Base-by-base conservation (phyloP, 306 rosid species). In the Begonia loranthoides region DNA sequence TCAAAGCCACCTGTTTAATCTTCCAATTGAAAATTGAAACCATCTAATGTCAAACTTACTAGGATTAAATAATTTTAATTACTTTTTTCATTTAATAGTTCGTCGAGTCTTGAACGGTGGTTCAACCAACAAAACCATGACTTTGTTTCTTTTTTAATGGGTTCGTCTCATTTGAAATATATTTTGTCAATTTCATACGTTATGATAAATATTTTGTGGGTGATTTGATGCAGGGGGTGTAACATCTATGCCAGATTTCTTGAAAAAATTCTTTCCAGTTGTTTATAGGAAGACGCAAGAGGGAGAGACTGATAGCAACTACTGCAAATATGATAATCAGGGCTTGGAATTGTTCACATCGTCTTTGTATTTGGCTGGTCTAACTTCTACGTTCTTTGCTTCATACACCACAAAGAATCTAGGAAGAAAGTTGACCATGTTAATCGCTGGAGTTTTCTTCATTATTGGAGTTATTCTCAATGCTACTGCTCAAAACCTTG, bases 381-480 rank as follows among this genome's bases (percentile, higher is more conserved):
- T 43, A n/a, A 43, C 47, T 43, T 1, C 47, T n/a, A 43, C 47
- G 13, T 43, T 43, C 47, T n/a, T 43, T 43, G 47, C 47, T 43
- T 43, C 47, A 12, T n/a, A 43, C 15, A 43, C 47, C 5, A n/a
- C 47, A 2, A 43, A 13, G 47, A 43, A n/a, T 1, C 47, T 43
- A 43, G 47, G 47, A 11, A 43, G 47, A 43, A 43, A n/a, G 15
- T 43, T 43, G 10, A 43, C 47, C 79, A 55, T 70, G 85, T 52
- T 67, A 50, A 55, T 76, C 4, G 83, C 87, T 10, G 94, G 94
- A 4, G 3, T 73, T 34, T 64, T 80, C 61, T 84, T 78, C 71
- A 59, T 84, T 0, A 15, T 36, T 12, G 95, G 90, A 1, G 67
- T 77, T 34, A 3, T 58, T 54, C 34, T 72, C 11, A 66, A 56